These are phyloP conservation scores for Danielozyma ontarioensis DNA, from an alignment of 805 yeast genomes.

Conservation along the genomic window DNA sequence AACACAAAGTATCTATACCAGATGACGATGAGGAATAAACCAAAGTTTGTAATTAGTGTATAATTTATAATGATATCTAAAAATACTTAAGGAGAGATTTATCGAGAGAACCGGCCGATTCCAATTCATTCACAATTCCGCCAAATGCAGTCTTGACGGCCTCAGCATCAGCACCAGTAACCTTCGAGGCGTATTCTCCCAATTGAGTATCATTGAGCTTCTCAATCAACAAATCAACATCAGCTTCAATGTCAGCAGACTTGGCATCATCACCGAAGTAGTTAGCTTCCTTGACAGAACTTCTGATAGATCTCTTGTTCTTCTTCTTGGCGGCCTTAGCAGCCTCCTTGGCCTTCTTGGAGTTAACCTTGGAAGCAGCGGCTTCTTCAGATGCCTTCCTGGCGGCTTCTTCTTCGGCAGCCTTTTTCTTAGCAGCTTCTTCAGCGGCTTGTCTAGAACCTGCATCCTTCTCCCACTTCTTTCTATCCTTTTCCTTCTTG, in stretches of 20 bases:
- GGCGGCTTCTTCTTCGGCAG: slow-evolving; percentile 79
- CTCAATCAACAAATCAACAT: slow-evolving; percentile 74
- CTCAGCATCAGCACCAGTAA: slow-evolving; percentile 49
- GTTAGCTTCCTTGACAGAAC: slow-evolving; percentile 72
- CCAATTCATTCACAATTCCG: slow-evolving; percentile 50
- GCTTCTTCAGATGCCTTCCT: slow-evolving; percentile 72
- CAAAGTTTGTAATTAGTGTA: too few relatives aligned
- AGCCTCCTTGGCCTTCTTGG: slow-evolving; percentile 85
- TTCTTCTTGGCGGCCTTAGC: slow-evolving; percentile 98
- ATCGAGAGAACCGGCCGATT: slow-evolving; percentile 50
- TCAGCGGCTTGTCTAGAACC: slow-evolving; percentile 97
- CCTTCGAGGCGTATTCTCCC: slow-evolving; percentile 65
- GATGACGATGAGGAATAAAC: slow-evolving; percentile 26
- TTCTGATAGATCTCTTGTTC: slow-evolving; percentile 85
- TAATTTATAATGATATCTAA: background rate
- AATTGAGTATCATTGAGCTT: slow-evolving; percentile 75
- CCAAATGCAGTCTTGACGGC: slow-evolving; percentile 55
- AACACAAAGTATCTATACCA: slow-evolving; percentile 20
- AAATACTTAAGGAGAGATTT: slow-evolving; percentile 53
- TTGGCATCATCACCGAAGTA: slow-evolving; percentile 79
- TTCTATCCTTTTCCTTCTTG: slow-evolving; percentile 88
- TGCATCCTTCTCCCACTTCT: slow-evolving; percentile 97
- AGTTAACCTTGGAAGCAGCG: slow-evolving; percentile 52
- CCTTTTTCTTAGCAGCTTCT: slow-evolving; percentile 78
- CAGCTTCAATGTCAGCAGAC: slow-evolving; percentile 67